Percentiles rank a stretch among this genome's conserved stretches.
Evolutionary conservation across 129 eudicot genomes (phyloP).

Genomic region (Flaveria bidentis): DNA sequence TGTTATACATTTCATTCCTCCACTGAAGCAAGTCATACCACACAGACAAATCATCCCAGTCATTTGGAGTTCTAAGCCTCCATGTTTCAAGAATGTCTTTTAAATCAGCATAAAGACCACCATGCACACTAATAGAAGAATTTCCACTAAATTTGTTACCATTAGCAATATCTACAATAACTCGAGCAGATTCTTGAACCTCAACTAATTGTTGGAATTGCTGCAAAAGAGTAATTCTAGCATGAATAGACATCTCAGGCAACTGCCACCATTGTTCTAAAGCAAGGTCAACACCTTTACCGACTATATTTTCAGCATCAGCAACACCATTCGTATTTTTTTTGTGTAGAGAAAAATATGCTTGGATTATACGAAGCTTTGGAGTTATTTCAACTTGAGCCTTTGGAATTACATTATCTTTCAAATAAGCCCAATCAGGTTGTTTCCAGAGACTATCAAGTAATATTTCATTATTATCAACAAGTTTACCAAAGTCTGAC

Average conservation of each 20-base stretch:
- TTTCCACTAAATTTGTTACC: conserved; percentile 76
- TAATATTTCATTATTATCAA: conserved; percentile 88
- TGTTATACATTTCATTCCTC: conserved; percentile 93
- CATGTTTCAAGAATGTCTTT: conserved; percentile 99
- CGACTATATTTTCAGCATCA: conserved; percentile 90
- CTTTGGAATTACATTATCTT: conserved; percentile 90
- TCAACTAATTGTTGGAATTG: conserved; percentile 97
- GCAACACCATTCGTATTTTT: conserved; percentile 85
- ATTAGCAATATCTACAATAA: conserved; percentile 83
- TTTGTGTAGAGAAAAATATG: conserved; percentile 92
- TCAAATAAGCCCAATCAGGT: conserved; percentile 92
- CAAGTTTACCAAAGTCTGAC: conserved; percentile 83
- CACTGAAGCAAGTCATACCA: conserved; percentile 98
- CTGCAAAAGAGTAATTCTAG: conserved; percentile 88
- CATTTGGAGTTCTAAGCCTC: conserved; percentile 96
- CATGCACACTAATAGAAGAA: conserved; percentile 70
- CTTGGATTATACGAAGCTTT: conserved; percentile 92
- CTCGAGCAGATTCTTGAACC: conserved; percentile 93
- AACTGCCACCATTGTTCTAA: conserved; percentile 99
- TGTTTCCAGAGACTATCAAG: conserved; percentile 97
- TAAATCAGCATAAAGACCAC: conserved; percentile 83
- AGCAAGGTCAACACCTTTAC: conserved; percentile 95
- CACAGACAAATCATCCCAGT: conserved; percentile 94
- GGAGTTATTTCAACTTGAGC: conserved; percentile 98
- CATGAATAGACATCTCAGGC: conserved; percentile 97